Conservation (phyloP, 2,329 filamentous ascomycete species). For the Exserohilum rostratum region DNA sequence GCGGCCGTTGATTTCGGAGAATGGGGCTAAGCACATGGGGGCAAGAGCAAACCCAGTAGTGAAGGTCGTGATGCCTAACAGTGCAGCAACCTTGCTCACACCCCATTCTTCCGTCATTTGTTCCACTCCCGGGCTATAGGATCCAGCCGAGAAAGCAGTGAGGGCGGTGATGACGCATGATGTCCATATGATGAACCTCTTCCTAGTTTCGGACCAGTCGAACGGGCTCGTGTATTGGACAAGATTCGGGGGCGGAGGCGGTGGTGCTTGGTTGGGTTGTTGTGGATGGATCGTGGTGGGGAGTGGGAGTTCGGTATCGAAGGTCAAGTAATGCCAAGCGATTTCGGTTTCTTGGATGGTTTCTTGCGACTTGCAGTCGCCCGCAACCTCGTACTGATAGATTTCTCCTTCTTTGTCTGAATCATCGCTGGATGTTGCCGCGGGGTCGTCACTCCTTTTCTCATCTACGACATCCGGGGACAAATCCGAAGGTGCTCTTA, state of each 20-base stretch:
- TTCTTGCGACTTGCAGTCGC: constrained; percentile 14
- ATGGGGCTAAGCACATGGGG: constrained; percentile 86
- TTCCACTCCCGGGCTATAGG: constrained; percentile 72
- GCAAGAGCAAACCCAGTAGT: constrained; percentile 76
- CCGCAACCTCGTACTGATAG: constrained; percentile 17
- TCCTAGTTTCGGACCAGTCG: constrained; percentile 72
- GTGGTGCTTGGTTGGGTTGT: constrained; percentile 44
- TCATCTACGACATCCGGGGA: not conserved
- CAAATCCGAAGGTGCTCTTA: constrained; percentile 29
- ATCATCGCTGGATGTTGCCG: constrained; percentile 13
- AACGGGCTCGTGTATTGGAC: constrained; percentile 72
- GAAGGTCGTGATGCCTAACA: constrained; percentile 80
- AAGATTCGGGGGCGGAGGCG: constrained; percentile 69
- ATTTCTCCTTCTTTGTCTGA: constrained; percentile 21
- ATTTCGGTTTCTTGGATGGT: constrained; percentile 45
- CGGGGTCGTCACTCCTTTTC: constrained; percentile 15
- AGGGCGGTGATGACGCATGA: constrained; percentile 77
- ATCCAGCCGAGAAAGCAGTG: constrained; percentile 80
- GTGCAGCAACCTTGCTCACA: constrained; percentile 68
- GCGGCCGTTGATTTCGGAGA: constrained; percentile 86
- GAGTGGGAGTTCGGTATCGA: constrained; percentile 64
- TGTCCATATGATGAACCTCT: constrained; percentile 72
- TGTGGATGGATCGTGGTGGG: constrained; percentile 47
- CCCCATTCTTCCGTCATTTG: constrained; percentile 71
- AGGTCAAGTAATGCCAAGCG: constrained; percentile 65